phyloP scores from a whole-genome alignment of 257 asterid genomes.

The Salvia splendens region DNA sequence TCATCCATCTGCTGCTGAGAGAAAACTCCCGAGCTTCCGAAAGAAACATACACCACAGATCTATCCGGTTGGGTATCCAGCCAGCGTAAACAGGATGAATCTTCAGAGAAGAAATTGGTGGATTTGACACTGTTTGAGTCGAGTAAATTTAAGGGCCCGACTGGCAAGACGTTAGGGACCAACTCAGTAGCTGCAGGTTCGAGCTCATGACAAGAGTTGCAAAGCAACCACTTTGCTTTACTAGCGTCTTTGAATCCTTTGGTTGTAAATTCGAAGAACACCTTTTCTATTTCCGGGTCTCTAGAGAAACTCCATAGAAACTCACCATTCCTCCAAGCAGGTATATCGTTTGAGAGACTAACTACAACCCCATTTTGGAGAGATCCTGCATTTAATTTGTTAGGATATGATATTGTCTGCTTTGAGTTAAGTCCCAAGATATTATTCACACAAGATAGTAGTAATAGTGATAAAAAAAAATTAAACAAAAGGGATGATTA shows the following conservation, averaged over 20 bases:
- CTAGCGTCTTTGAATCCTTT: not conserved
- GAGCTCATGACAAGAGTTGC: conserved; percentile 37
- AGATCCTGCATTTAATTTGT: conserved; percentile 28
- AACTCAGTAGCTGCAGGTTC: conserved; percentile 16
- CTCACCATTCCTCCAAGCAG: conserved; percentile 18
- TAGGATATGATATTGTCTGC: no score
- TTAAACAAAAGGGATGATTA: no score
- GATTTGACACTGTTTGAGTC: not conserved
- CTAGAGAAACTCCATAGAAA: conserved; percentile 27
- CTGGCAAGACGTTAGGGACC: conserved; percentile 32
- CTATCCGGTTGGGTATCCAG: not conserved
- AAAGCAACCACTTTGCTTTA: conserved; percentile 22
- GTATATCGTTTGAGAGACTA: conserved; percentile 18
- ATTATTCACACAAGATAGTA: no score
- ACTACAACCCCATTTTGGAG: conserved; percentile 28
- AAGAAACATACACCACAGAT: not conserved
- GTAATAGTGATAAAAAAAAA: no score
- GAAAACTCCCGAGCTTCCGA: not conserved
- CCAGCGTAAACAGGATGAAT: not conserved
- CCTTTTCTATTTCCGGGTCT: conserved; percentile 10
- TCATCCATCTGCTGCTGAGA: not conserved
- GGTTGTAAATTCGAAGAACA: conserved; percentile 9
- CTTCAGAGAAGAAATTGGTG: not conserved
- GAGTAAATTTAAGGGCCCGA: conserved; percentile 38
- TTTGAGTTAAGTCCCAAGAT: no score